phyloP scores from a whole-genome alignment of 1,139 yeast genomes.

The Ogataea hybrid region DNA sequence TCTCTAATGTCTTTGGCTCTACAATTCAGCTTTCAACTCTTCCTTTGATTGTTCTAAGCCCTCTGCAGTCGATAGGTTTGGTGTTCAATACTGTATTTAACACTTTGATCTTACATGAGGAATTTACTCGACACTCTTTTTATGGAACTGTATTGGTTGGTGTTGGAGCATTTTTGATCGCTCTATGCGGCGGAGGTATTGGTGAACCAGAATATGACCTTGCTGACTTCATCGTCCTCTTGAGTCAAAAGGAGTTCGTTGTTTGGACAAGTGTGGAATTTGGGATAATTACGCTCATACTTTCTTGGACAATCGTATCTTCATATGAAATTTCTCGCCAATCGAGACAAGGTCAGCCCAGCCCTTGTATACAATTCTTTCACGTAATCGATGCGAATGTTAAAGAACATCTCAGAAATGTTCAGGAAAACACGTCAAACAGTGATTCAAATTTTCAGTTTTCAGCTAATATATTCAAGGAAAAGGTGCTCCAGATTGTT shows the following conservation, averaged over 20 bases:
- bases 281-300: constrained; percentile 30
- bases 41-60: constrained; percentile 77
- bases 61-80: constrained; percentile 82
- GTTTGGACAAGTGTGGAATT: constrained; percentile 41
- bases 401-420: not conserved
- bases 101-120: constrained; percentile 63
- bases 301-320: constrained; percentile 27
- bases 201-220: constrained; percentile 52
- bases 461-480: too few relatives aligned
- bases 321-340: not conserved
- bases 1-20: constrained; percentile 78
- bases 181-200: constrained; percentile 61
- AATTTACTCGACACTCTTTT: constrained; percentile 55
- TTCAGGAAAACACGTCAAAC: too few relatives aligned
- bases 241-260: constrained; percentile 41
- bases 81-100: constrained; percentile 84
- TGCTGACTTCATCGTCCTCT: constrained; percentile 42
- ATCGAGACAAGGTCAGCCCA: too few relatives aligned
- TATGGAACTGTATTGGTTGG: constrained; percentile 69
- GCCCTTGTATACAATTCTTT: too few relatives aligned
- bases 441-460: too few relatives aligned
- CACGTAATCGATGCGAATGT: not conserved
- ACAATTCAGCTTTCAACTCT: constrained; percentile 80
- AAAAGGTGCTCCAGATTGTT: not conserved
- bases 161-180: constrained; percentile 77